Conservation (phyloP, 192 early-diverging fungal species). For the Phlyctochytrium arcticum region DNA sequence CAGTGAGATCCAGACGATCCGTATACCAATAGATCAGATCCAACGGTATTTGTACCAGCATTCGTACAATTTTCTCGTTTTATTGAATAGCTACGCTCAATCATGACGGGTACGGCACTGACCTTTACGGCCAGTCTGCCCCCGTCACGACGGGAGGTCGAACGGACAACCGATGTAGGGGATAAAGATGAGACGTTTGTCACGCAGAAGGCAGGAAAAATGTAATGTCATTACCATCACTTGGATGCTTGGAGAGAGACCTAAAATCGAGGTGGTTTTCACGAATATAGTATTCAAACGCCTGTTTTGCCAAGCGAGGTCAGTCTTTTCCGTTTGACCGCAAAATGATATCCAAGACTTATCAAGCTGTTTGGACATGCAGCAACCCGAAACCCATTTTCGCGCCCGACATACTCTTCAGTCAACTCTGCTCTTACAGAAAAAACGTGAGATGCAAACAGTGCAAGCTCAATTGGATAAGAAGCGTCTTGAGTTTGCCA, state of each 20-base stretch:
- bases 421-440: slow-evolving; percentile 55
- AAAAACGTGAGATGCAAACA: slow-evolving; percentile 56
- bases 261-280: not conserved
- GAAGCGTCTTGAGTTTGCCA: slow-evolving; percentile 51
- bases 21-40: no score
- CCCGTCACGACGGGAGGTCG: slow-evolving; percentile 8
- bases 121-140: no score
- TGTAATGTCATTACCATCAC: slow-evolving; percentile 25
- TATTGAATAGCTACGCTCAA: no score
- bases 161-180: slow-evolving; percentile 12
- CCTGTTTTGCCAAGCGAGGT: no score
- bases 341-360: no score
- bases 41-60: no score
- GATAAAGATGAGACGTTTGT: slow-evolving; percentile 43
- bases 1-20: no score
- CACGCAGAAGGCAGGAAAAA: slow-evolving; percentile 51
- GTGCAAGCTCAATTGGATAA: slow-evolving; percentile 53
- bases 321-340: no score
- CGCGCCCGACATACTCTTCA: slow-evolving; percentile 46
- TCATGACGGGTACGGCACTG: no score
- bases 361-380: no score
- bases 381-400: slow-evolving; percentile 33
- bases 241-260: not conserved
- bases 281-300: no score
- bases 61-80: no score